Base-by-base conservation (phyloP, 1,139 yeast genomes). In the Kazachstania sp. region DNA sequence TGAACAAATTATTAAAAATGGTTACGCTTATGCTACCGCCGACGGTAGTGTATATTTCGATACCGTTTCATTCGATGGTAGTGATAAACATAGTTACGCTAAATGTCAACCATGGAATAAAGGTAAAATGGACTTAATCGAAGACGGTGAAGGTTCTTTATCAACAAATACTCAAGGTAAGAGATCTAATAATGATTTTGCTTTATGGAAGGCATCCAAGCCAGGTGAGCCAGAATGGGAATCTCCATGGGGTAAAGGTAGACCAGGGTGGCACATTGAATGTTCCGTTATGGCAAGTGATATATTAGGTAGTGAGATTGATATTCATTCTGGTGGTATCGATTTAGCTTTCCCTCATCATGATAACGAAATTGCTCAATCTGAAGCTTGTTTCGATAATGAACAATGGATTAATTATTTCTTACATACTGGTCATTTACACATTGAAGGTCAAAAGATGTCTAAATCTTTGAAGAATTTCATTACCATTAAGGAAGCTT, bases 251-350 rank as follows among this genome's bases (percentile, higher is more conserved):
- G 98, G 98, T 34, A 73, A 75, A 50, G 99, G 98, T 44, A 83
- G 99, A 66, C 99, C 99, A 3, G 99, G 99, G 2, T 92, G 99
- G 99, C 99, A 92, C 65, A 92, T 92, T 66, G 99, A 92, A 69
- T 92, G 99, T 74, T 88, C 97, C 6, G 98, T 92, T 15, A 92
- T 92, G 99, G 98, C 98, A 1, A 78, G 92, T 46, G 95, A 88
- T 58, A 77, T 88, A 43, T 74, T 86, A 39, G 97, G 97, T 1
- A 69, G 77, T 34, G 75, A 76, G 49, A 84, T 94, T 75, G 99
- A 92, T 68, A 87, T 92, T 56, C 99, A 92, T 66, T 83, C 95
- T 20, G 98, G 99, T 49, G 99, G 98, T 54, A 80, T 92, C 51
- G 99, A 92, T 68, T 76, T 92, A 61, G 96, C 97, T 30, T 94